Conservation (phyloP, 1,284 basidiomycete genomes). For the Puccinia polysora region DNA sequence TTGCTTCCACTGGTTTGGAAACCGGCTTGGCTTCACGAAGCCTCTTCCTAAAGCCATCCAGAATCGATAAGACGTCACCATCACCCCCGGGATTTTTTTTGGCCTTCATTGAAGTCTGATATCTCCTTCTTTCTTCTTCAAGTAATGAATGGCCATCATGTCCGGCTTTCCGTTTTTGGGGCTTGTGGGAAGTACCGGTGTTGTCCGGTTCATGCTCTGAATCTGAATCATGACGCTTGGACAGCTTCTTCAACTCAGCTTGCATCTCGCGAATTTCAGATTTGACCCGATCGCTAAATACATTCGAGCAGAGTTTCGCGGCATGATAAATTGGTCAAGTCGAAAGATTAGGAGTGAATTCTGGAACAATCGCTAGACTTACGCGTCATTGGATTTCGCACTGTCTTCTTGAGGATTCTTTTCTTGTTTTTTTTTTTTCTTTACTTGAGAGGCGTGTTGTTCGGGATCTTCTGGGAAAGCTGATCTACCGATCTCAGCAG, state of each 20-base stretch:
- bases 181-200: neutral
- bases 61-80: slow-evolving; percentile 11
- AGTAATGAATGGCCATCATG: slow-evolving; percentile 31
- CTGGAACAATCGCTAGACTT: slow-evolving; percentile 58
- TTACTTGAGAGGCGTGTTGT: neutral
- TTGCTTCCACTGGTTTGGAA: slow-evolving; percentile 5
- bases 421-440: neutral
- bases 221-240: slow-evolving; percentile 21
- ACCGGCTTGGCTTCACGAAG: slow-evolving; percentile 21
- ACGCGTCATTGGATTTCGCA: slow-evolving; percentile 45
- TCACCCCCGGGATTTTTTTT: slow-evolving; percentile 2
- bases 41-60: slow-evolving; percentile 34
- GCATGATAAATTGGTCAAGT: slow-evolving; percentile 11
- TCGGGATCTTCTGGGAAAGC: neutral
- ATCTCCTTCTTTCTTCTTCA: slow-evolving; percentile 24
- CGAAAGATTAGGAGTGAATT: too few relatives aligned
- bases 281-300: slow-evolving; percentile 62
- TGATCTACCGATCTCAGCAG: neutral
- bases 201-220: slow-evolving; percentile 13
- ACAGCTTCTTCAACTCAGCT: slow-evolving; percentile 67
- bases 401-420: neutral
- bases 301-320: too few relatives aligned
- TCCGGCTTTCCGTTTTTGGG: slow-evolving; percentile 16
- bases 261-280: slow-evolving; percentile 82
- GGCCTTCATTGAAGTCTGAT: slow-evolving; percentile 8